Evolutionary conservation across 495 filamentous ascomycete genomes (phyloP), one percentile per base, ranked within the genome.

Genomic region (Tuber melanosporum): DNA sequence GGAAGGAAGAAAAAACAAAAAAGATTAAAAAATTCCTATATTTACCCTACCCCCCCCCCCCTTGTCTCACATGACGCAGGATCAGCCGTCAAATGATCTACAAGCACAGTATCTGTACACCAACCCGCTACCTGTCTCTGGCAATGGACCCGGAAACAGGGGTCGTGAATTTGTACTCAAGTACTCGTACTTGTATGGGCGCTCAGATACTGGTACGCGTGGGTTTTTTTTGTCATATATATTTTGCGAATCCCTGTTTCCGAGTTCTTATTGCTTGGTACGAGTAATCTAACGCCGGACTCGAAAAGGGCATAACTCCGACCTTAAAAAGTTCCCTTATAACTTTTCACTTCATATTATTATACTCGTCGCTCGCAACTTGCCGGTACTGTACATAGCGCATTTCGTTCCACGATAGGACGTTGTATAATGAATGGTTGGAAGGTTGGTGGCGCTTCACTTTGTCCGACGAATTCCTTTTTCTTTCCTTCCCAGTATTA

Each of bases 81-180:
- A 62, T 62, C 52, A 62, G 26, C 52, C 52, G 52, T 62, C 52
- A 22, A 62, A 62, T 62, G 52, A 62, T 32, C 52, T 62, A 32
- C 32, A 32, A 32, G 32, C 32, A 32, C 32, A 32, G 32, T 32
- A 32, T 32, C 32, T 32, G 32, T 32, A 32, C 52, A 62, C 22
- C 20, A 62, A 62, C 52, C 52, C 52, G n/a, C 52, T 32, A 1
- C 42, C 9, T 10, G 42, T 43, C 42, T 43, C 42, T 43, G 42
- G 42, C 42, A 43, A 43, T 43, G 42, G 6, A 43, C 42, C 42
- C 42, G 42, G 42, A 43, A 43, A 43, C 42, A 43, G 6, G 42
- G 42, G 42, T 43, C 42, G 42, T 43, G 9, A 43, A 43, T 43
- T 43, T 43, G 42, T 1, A 43, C 42, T 32, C 32, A 1, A 32